Base-by-base conservation (phyloP, 306 rosid genomes). In the Acacia crassicarpa region DNA sequence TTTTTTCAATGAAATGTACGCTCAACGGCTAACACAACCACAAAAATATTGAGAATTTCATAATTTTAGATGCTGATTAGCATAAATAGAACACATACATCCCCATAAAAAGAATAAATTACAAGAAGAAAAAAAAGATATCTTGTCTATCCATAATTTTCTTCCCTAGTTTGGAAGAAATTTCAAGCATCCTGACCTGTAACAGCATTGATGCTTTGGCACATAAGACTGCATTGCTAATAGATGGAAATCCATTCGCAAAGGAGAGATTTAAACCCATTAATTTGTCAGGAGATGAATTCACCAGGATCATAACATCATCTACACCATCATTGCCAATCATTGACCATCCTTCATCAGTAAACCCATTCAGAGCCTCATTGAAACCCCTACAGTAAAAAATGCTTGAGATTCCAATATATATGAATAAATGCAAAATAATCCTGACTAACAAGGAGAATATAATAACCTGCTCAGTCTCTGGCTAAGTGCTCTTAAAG, bases 161-260 rank as follows among this genome's bases (percentile, higher is more conserved):
- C 2, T 53, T 19, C 59, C 19, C 59, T 67, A 67, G 7, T 12
- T 69, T 25, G 19, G 46, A 46, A 23, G 53, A 69, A 69, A 41
- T 41, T 41, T 4, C 20, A 67, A 67, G 53, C 11, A 40, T 4
- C 53, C 49, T 9, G 20, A 93, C 98, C 94, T 94, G 97, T 54
- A 94, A 90, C 45, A 94, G 88, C 98, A 94, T 94, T 6, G 98
- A 94, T 78, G 98, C 93, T 89, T 92, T 94, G 79, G 98, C 97
- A 73, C 97, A 90, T 68, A 94, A 84, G 54, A 90, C 89, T 59
- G 94, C 93, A 41, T 87, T 69, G 25, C 74, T 69, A 48, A 69
- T 19, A n/a, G 74, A 41, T 9, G 74, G 74, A 69, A 69, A 69
- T 69, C 74, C 74, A 41, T 69, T 69, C 1, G 74, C 53, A 69